Evolutionary conservation across 2,329 filamentous ascomycete genomes (phyloP).

Genomic region (Penicillium sp.): DNA sequence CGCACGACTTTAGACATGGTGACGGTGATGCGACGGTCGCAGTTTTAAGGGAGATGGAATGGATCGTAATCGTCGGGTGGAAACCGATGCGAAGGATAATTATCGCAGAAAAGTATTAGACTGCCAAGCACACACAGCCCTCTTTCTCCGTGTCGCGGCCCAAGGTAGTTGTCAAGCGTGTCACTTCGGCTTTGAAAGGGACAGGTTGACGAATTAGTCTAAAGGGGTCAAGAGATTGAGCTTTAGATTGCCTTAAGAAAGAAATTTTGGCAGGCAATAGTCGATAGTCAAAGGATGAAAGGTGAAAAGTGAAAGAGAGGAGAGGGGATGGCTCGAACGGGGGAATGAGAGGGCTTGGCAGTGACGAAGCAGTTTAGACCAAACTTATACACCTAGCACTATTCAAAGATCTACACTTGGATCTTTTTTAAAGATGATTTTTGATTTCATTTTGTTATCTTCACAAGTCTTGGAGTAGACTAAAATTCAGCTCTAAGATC

Average conservation of each 20-base stretch:
- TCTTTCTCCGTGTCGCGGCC: slow-evolving; percentile 20
- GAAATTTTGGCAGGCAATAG: background rate
- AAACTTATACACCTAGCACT: background rate
- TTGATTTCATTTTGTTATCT: background rate
- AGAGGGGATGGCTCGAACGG: slow-evolving; percentile 29
- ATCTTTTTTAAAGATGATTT: background rate
- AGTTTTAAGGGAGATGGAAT: background rate
- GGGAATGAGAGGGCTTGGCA: slow-evolving; percentile 24
- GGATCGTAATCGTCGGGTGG: slow-evolving; percentile 4
- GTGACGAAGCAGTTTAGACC: slow-evolving; percentile 24
- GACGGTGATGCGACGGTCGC: slow-evolving; percentile 19
- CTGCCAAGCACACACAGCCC: slow-evolving; percentile 28
- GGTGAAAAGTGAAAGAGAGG: slow-evolving; percentile 12
- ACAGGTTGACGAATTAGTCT: slow-evolving; percentile 15
- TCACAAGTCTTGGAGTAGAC: background rate
- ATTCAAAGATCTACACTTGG: slow-evolving; percentile 2
- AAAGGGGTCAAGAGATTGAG: slow-evolving; percentile 1
- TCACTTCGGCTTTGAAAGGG: slow-evolving; percentile 4
- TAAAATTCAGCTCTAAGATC: background rate
- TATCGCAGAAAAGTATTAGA: slow-evolving; percentile 10
- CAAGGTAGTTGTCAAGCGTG: slow-evolving; percentile 14
- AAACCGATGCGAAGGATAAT: slow-evolving; percentile 13
- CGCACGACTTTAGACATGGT: slow-evolving; percentile 94
- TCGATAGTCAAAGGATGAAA: slow-evolving; percentile 8
- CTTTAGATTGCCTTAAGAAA: background rate